Conservation (phyloP, 108 stramenopile species). For the Pelagomonas calceolata region DNA sequence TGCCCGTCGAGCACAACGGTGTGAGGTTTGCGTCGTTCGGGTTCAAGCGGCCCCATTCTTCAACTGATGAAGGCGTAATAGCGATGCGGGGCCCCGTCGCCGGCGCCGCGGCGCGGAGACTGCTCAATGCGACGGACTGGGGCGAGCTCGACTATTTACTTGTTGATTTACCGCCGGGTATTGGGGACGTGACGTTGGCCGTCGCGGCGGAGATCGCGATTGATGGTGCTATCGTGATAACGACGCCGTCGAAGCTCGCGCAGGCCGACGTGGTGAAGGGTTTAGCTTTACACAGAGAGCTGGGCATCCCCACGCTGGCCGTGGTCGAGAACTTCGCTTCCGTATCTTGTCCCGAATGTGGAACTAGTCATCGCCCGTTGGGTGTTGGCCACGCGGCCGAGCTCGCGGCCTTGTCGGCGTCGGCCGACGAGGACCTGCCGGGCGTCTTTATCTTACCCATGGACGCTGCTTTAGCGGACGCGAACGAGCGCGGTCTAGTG, state of each 20-base stretch:
- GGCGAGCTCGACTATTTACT: conserved; percentile 91
- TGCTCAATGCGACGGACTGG: conserved; percentile 93
- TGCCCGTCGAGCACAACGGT: conserved; percentile 1
- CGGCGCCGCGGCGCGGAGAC: conserved; percentile 76
- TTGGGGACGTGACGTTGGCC: conserved; percentile 94
- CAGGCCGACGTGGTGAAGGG: conserved; percentile 90
- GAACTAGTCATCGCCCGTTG: no score
- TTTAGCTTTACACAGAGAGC: conserved; percentile 79
- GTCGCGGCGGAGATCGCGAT: conserved; percentile 84
- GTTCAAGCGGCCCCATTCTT: background rate
- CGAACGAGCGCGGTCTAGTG: no score
- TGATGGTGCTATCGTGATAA: conserved; percentile 93
- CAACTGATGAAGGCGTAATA: conserved; percentile 40
- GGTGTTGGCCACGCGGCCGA: no score
- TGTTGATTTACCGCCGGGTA: conserved; percentile 95
- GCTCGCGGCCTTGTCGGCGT: no score
- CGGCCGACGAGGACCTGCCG: no score
- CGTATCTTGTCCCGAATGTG: no score
- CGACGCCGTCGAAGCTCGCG: conserved; percentile 88
- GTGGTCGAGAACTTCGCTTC: conserved; percentile 94
- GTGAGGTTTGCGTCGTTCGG: conserved; percentile 13
- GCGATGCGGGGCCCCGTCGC: conserved; percentile 80
- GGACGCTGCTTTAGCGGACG: no score
- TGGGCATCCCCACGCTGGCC: conserved; percentile 83
- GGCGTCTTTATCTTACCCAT: no score